Percentiles rank a stretch among this genome's conserved stretches.
phyloP scores from a whole-genome alignment of 345 rosid species.

The Sonneratia alba region DNA sequence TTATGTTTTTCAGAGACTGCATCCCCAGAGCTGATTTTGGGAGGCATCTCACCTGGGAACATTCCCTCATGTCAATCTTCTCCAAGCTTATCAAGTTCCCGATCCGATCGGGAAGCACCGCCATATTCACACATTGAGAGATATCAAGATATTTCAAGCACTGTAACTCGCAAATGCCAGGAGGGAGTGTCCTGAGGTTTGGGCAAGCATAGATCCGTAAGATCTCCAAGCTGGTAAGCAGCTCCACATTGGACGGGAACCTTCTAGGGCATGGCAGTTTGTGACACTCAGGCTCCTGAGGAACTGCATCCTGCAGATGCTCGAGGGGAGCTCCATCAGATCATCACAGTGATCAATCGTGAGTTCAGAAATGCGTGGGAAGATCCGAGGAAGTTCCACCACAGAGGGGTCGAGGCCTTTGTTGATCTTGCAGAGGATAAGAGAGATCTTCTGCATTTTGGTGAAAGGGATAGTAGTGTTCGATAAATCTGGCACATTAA shows the following conservation, averaged over 20 bases:
- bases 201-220: slow-evolving; percentile 80
- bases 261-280: slow-evolving; percentile 65
- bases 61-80: slow-evolving; percentile 95
- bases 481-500: slow-evolving; percentile 37
- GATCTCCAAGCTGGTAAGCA: slow-evolving; percentile 38
- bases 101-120: slow-evolving; percentile 48
- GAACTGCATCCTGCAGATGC: slow-evolving; percentile 36
- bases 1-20: slow-evolving; percentile 44
- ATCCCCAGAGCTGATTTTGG: slow-evolving; percentile 41
- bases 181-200: slow-evolving; percentile 42
- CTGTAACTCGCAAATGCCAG: slow-evolving; percentile 39
- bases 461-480: slow-evolving; percentile 33
- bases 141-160: slow-evolving; percentile 60
- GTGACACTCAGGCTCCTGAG: slow-evolving; percentile 65
- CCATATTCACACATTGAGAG: slow-evolving; percentile 61
- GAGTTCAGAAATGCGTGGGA: slow-evolving; percentile 56
- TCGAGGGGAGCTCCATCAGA: slow-evolving; percentile 44
- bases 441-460: slow-evolving; percentile 50
- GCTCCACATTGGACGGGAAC: slow-evolving; percentile 45
- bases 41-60: slow-evolving; percentile 26
- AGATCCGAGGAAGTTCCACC: slow-evolving; percentile 36
- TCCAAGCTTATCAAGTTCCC: slow-evolving; percentile 46
- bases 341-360: slow-evolving; percentile 79
- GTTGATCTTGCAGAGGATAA: slow-evolving; percentile 63
- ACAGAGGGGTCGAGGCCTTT: slow-evolving; percentile 43